Percentiles rank a stretch among this genome's conserved stretches.
Conservation (phyloP, 1,284 basidiomycete genomes). For the Austroboletus niveus region DNA sequence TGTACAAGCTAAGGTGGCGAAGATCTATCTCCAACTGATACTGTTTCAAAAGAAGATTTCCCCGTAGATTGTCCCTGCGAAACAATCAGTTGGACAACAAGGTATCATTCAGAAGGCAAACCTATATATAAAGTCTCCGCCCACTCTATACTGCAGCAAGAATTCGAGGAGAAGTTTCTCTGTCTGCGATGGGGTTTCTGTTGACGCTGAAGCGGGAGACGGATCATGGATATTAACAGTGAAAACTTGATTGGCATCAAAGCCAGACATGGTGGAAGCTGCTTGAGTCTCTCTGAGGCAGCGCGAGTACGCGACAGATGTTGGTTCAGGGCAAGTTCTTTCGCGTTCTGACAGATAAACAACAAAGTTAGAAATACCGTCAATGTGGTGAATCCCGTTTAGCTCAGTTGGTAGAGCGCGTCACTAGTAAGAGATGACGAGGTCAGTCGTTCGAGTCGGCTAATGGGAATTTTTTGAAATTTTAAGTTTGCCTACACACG, state of each 20-base stretch:
- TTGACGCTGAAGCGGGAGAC: slow-evolving; percentile 46
- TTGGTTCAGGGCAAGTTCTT: slow-evolving; percentile 45
- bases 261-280: slow-evolving; percentile 56
- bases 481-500: not conserved
- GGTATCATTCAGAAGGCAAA: slow-evolving; percentile 1
- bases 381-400: slow-evolving; percentile 33
- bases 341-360: slow-evolving; percentile 35
- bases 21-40: slow-evolving; percentile 93
- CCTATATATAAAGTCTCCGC: slow-evolving; percentile 90
- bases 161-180: slow-evolving; percentile 85
- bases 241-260: slow-evolving; percentile 78
- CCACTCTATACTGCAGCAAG: slow-evolving; percentile 82
- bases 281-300: not conserved
- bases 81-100: slow-evolving; percentile 5
- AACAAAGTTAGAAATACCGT: not conserved
- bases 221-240: slow-evolving; percentile 71
- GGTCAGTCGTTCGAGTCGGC: slow-evolving; percentile 53
- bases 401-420: slow-evolving; percentile 62
- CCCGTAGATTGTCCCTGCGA: slow-evolving; percentile 83
- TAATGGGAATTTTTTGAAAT: slow-evolving; percentile 40
- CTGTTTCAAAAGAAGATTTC: slow-evolving; percentile 88
- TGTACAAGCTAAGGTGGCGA: slow-evolving; percentile 87
- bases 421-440: slow-evolving; percentile 53
- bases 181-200: slow-evolving; percentile 74
- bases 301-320: slow-evolving; percentile 7